Evolutionary conservation across 805 yeast genomes (phyloP).

Genomic region (Wickerhamiella australiensis): DNA sequence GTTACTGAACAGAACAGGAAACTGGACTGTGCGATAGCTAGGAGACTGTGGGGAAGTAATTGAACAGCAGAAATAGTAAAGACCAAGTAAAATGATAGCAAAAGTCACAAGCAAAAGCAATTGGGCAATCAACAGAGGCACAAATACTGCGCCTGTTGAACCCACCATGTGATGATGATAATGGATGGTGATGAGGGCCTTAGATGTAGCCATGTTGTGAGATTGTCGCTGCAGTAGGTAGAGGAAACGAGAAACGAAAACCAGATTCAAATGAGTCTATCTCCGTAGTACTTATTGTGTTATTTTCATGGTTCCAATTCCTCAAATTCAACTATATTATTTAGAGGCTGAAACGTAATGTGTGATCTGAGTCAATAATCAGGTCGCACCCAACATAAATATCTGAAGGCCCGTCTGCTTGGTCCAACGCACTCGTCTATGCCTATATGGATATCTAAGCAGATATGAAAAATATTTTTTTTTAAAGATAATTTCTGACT

Average conservation of each 20-base stretch:
- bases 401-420: too few species aligned
- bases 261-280: too few species aligned
- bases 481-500: too few species aligned
- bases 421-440: too few species aligned
- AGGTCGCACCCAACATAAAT: not conserved
- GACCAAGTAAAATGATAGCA: not conserved
- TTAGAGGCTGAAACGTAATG: not conserved
- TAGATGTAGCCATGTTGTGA: not conserved
- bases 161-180: not conserved
- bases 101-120: not conserved
- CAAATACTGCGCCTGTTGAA: not conserved
- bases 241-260: not conserved
- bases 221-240: not conserved
- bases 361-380: not conserved
- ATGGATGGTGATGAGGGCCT: not conserved
- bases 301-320: not conserved
- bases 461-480: too few species aligned
- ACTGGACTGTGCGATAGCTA: not conserved
- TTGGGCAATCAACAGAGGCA: not conserved
- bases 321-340: not conserved
- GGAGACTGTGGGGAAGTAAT: not conserved
- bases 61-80: not conserved
- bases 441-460: too few species aligned
- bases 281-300: too few species aligned
- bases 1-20: not conserved